Base-by-base conservation (phyloP, 2,329 filamentous ascomycete genomes). In the Venturia nashicola region DNA sequence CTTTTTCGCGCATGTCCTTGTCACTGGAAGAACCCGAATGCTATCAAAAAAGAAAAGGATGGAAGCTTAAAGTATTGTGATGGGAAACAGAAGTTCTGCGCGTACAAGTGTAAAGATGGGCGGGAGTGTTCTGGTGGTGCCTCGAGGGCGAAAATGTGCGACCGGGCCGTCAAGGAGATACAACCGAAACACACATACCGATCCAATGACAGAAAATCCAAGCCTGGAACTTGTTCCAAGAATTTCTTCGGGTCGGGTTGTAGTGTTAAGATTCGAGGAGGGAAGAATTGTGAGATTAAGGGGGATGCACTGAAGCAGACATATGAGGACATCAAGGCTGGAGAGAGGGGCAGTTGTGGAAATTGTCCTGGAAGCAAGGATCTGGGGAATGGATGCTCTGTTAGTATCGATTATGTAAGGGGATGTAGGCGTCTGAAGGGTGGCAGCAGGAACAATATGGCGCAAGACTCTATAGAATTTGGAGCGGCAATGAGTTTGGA, bases 261-360 rank as follows among this genome's bases (percentile, higher is more conserved):
- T 14, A 59, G 27, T 23, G 54, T 59, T 1, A 34, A 7, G 16
- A 34, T 59, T n/a, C 16, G 27, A 20, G 27, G 27, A 3, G 44
- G 61, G 43, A 62, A 34, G 20, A 18, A 18, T 18, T 62, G 61
- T 54, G n/a, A 32, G 11, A 54, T 54, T 20, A 18, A 5, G 14
- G 61, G 61, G 2, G 11, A 5, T 7, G 61, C 7, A 5, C n/a
- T 62, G 42, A 61, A 27, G 42, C 16, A 51, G 16, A 39, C 61
- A n/a, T 62, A 62, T 36, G 43, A 62, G 55, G 61, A 62, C 32
- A 62, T 62, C 40, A 20, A 32, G 20, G 40, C 40, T 42, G 40
- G 40, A 16, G 40, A 42, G 40, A 42, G 40, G 12, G 40, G 40
- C 11, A 54, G 20, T 20, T n/a, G 61, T 34, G 12, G 23, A 7